Evolutionary conservation across 139 green algal genomes (phyloP).

Genomic region (Volvox reticuliferus): DNA sequence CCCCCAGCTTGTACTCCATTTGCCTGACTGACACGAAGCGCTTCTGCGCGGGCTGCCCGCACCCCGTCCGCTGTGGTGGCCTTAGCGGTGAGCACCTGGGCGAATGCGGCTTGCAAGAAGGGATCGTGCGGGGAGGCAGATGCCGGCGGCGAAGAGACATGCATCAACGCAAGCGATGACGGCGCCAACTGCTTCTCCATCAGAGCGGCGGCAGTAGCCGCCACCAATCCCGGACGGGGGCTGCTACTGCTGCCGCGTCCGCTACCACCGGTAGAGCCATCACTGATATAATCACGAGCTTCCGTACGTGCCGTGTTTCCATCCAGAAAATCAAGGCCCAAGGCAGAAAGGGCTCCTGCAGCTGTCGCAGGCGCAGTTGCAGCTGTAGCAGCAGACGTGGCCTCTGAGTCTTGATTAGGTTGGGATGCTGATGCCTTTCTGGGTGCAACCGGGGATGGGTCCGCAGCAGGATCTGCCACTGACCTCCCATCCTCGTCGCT

Average conservation of each 20-base stretch:
- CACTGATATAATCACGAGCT: too few species aligned
- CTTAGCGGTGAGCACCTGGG: slow-evolving; percentile 4
- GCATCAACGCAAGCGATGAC: too few species aligned
- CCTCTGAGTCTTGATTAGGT: neutral
- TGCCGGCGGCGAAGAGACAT: too few species aligned
- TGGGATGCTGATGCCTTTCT: too few species aligned
- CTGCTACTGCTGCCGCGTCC: too few species aligned
- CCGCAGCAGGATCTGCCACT: neutral
- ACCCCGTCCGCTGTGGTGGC: slow-evolving; percentile 25
- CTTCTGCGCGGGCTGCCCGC: neutral
- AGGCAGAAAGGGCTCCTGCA: too few species aligned
- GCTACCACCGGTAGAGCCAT: too few species aligned
- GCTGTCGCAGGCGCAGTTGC: neutral
- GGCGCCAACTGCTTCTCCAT: too few species aligned
- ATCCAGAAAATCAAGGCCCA: too few species aligned
- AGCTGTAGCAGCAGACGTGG: neutral
- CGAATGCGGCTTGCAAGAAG: neutral
- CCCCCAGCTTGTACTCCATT: neutral
- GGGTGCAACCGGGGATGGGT: neutral
- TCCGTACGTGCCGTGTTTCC: too few species aligned
- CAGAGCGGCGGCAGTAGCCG: too few species aligned
- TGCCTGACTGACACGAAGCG: neutral
- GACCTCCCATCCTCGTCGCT: neutral
- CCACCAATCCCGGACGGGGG: too few species aligned
- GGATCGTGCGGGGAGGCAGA: neutral